These are phyloP conservation scores for Fusarium fracticaudum DNA, from an alignment of 2,329 filamentous ascomycete genomes.

Conservation along the genomic window DNA sequence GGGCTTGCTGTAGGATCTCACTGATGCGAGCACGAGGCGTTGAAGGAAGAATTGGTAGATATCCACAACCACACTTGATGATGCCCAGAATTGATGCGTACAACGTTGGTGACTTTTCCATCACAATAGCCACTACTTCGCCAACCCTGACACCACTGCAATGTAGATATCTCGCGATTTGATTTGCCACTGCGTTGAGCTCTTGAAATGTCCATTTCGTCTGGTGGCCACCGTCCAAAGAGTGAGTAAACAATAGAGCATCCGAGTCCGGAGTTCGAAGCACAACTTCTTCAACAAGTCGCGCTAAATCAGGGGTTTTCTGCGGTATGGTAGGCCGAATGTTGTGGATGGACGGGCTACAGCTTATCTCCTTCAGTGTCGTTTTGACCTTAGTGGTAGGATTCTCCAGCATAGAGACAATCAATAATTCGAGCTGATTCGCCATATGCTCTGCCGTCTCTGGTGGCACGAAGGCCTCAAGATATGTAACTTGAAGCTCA, in stretches of 20 bases:
- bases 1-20: slow-evolving; percentile 70
- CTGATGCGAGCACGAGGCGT: slow-evolving; percentile 70
- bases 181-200: slow-evolving; percentile 72
- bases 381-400: slow-evolving; percentile 26
- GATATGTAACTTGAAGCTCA: slow-evolving; percentile 58
- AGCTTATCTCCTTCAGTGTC: slow-evolving; percentile 39
- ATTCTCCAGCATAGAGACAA: slow-evolving; percentile 44
- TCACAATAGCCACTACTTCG: slow-evolving; percentile 74
- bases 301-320: slow-evolving; percentile 56
- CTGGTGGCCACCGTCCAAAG: slow-evolving; percentile 37
- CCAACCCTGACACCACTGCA: slow-evolving; percentile 58
- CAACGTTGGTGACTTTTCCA: slow-evolving; percentile 79
- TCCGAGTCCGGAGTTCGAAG: slow-evolving; percentile 57
- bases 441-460: slow-evolving; percentile 66
- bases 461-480: slow-evolving; percentile 59
- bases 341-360: slow-evolving; percentile 61
- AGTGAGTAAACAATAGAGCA: slow-evolving; percentile 72
- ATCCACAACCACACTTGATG: slow-evolving; percentile 79
- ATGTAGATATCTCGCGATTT: slow-evolving; percentile 65
- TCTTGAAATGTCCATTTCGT: slow-evolving; percentile 68
- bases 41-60: slow-evolving; percentile 81
- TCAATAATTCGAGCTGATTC: slow-evolving; percentile 68
- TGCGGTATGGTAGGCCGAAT: slow-evolving; percentile 45
- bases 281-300: slow-evolving; percentile 65
- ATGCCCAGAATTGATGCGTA: slow-evolving; percentile 80